A percentile compares a stretch with the other conserved stretches of the same genome.
These are phyloP conservation scores for Casuarina glauca DNA, from an alignment of 306 rosid genomes.

Conservation along the genomic window DNA sequence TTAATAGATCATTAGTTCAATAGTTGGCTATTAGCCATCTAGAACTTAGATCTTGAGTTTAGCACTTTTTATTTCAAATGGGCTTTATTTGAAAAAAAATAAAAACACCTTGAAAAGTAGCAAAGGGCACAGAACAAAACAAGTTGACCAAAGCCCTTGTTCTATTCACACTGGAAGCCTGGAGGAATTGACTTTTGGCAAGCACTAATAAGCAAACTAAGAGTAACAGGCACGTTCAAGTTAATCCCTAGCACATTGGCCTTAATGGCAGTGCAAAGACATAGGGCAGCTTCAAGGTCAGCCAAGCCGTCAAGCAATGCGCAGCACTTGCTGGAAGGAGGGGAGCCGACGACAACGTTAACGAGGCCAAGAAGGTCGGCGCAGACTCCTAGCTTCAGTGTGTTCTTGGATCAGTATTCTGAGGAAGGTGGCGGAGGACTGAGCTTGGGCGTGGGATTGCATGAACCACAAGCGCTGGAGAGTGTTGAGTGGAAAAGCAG, in stretches of 20 bases:
- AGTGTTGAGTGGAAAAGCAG: slow-evolving; percentile 50
- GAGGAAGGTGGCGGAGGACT: slow-evolving; percentile 11
- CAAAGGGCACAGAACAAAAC: neutral
- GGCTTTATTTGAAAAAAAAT: too few species aligned
- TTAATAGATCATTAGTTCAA: too few species aligned
- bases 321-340: slow-evolving; percentile 62
- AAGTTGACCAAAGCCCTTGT: neutral
- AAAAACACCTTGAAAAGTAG: neutral
- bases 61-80: too few species aligned
- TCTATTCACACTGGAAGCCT: slow-evolving; percentile 52
- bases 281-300: slow-evolving; percentile 68
- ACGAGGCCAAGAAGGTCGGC: slow-evolving; percentile 54
- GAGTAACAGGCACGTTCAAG: slow-evolving; percentile 56
- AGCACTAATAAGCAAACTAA: slow-evolving; percentile 64
- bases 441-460: slow-evolving; percentile 25
- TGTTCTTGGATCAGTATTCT: slow-evolving; percentile 52
- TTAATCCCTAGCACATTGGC: slow-evolving; percentile 70
- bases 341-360: slow-evolving; percentile 44
- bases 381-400: slow-evolving; percentile 70
- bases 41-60: too few species aligned
- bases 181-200: slow-evolving; percentile 73
- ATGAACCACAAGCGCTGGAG: slow-evolving; percentile 32
- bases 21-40: too few species aligned
- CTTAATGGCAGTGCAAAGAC: slow-evolving; percentile 80
- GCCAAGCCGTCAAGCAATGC: slow-evolving; percentile 60